Conservation (phyloP, 202 grass and related monocot species). For the Zizania palustris region DNA sequence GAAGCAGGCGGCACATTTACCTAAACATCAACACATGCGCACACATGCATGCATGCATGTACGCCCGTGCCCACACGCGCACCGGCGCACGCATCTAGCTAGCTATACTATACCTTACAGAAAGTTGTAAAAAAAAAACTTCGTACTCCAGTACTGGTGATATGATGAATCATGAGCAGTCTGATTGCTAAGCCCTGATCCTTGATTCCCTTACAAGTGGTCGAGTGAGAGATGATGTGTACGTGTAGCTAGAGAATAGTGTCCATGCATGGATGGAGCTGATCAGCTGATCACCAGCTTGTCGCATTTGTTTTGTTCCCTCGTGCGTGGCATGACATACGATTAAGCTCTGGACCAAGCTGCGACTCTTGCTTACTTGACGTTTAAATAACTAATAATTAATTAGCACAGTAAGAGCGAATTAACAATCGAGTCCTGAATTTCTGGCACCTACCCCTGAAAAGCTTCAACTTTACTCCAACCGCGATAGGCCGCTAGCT, state of each 20-base stretch:
- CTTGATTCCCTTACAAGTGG: slow-evolving; percentile 26
- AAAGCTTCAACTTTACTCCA: slow-evolving; percentile 52
- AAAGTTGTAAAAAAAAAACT: too few relatives aligned
- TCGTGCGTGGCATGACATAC: slow-evolving; percentile 30
- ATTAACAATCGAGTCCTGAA: slow-evolving; percentile 34
- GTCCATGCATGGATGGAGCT: slow-evolving; percentile 35
- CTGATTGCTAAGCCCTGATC: slow-evolving; percentile 4
- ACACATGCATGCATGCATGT: too few relatives aligned
- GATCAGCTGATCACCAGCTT: too few relatives aligned
- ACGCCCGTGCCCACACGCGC: too few relatives aligned
- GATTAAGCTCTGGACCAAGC: slow-evolving; percentile 6
- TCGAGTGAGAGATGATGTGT: not conserved
- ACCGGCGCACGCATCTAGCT: too few relatives aligned
- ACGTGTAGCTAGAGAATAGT: slow-evolving; percentile 15
- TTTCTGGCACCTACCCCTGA: slow-evolving; percentile 9
- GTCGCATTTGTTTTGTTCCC: slow-evolving; percentile 35
- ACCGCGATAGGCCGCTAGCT: slow-evolving; percentile 21
- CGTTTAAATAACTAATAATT: slow-evolving; percentile 25
- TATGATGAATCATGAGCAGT: not conserved
- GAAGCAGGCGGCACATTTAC: not conserved
- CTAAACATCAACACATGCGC: too few relatives aligned
- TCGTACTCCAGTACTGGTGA: not conserved
- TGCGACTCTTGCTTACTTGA: slow-evolving; percentile 30
- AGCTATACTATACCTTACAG: too few relatives aligned
- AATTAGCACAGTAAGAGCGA: not conserved